Percentiles rank a stretch among this genome's conserved stretches.
Conservation (phyloP, 352 stramenopile species). For the Pythium coloratum region DNA sequence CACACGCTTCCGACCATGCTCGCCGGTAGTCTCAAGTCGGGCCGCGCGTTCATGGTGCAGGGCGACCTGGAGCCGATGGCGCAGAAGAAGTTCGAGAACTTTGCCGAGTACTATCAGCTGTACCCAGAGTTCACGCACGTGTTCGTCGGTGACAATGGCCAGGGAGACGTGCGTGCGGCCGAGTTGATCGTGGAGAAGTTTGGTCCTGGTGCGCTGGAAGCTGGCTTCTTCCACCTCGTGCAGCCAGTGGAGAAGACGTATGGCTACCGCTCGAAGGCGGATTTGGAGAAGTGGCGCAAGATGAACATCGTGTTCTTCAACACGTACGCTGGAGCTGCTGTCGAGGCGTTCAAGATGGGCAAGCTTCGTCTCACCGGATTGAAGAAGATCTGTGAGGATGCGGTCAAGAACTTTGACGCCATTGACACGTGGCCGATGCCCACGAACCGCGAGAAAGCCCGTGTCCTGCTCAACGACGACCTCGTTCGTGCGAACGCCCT, state of each 20-base stretch:
- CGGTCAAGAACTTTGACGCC: constrained; percentile 49
- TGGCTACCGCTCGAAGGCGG: constrained; percentile 74
- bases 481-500: constrained; percentile 66
- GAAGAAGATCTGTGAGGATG: constrained; percentile 68
- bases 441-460: constrained; percentile 53
- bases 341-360: constrained; percentile 73
- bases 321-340: constrained; percentile 85
- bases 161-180: constrained; percentile 90
- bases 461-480: constrained; percentile 68
- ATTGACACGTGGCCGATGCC: constrained; percentile 63
- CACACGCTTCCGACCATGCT: constrained; percentile 96
- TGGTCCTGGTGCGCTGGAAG: constrained; percentile 62
- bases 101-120: constrained; percentile 93
- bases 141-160: constrained; percentile 98
- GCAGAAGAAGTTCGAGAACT: constrained; percentile 97
- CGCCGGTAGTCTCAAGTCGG: constrained; percentile 92
- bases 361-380: constrained; percentile 66
- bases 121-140: constrained; percentile 98
- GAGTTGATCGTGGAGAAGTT: constrained; percentile 88
- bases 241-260: constrained; percentile 85
- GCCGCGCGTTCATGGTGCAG: constrained; percentile 94
- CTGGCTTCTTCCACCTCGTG: constrained; percentile 89
- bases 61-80: constrained; percentile 96
- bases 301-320: constrained; percentile 93
- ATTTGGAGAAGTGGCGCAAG: constrained; percentile 70